These are phyloP conservation scores for Westerdykella sp. DNA, from an alignment of 2,329 filamentous ascomycete species.

Conservation along the genomic window DNA sequence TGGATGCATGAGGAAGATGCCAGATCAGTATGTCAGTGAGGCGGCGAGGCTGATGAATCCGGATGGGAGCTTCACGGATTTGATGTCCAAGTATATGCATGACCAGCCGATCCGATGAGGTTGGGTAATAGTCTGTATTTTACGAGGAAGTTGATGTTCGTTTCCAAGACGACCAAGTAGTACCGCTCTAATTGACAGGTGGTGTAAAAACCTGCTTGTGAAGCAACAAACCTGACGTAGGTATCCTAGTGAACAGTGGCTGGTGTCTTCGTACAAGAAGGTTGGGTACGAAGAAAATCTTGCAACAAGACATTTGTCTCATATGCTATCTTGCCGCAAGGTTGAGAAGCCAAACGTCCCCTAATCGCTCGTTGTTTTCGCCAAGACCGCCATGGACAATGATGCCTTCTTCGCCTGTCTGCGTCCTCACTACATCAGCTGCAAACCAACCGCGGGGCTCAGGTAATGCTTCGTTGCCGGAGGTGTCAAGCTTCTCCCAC, in stretches of 20 bases:
- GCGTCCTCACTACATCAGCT: constrained; percentile 39
- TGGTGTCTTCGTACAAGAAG: too few relatives aligned
- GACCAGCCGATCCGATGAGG: constrained; percentile 9
- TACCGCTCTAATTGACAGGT: too few relatives aligned
- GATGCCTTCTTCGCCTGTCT: constrained; percentile 32
- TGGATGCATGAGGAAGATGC: constrained; percentile 37
- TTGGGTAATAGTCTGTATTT: too few relatives aligned
- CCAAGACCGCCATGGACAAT: constrained; percentile 48
- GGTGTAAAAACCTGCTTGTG: too few relatives aligned
- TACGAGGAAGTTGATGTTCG: too few relatives aligned
- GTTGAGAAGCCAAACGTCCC: constrained; percentile 45
- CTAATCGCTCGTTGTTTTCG: constrained; percentile 47
- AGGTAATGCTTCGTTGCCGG: constrained; percentile 28
- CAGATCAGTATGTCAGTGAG: constrained; percentile 44
- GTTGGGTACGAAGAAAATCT: too few relatives aligned
- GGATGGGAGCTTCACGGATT: constrained; percentile 37
- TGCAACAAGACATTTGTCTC: too few relatives aligned
- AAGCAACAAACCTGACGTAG: too few relatives aligned
- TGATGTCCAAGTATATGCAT: constrained; percentile 24
- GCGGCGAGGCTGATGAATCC: constrained; percentile 43
- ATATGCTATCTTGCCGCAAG: constrained; percentile 11
- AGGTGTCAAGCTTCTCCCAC: constrained; percentile 28
- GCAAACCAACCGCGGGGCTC: constrained; percentile 49
- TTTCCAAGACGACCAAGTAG: too few relatives aligned
- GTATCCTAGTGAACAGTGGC: too few relatives aligned